Evolutionary conservation across 176 grass and related monocot genomes (phyloP), one percentile per base, ranked within the genome.

Genomic region (Eremochloa ophiuroides): DNA sequence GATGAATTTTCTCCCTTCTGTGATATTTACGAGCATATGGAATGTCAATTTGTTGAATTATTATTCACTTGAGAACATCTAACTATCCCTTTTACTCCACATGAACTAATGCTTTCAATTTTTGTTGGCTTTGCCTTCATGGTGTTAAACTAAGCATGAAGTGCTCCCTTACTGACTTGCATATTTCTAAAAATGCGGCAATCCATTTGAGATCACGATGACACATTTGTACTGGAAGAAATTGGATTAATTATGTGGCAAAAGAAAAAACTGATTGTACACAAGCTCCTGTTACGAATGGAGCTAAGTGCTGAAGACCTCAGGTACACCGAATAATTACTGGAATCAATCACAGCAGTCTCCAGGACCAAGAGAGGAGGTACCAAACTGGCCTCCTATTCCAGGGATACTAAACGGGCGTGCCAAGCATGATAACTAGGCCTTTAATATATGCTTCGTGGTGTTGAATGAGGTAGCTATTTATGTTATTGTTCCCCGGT

Each of bases 391-490:
- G 5, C 86, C 90, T 10, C 86, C 92, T 56, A 88, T 93, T 77
- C 95, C 95, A 63, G 92, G 95, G 76, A 98, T 98, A 88, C 80
- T 98, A 40, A 98, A 98, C 83, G 86, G 90, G 12, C 92, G 82
- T 6, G 78, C 86, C 33, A 98, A 98, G 86, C 86, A 95, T 75
- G 95, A 94, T 83, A 84, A 89, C 43, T 93, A 53, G 50, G 77
- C n/a, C n/a, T n/a, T n/a, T n/a, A n/a, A n/a, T n/a, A n/a, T n/a
- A n/a, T n/a, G n/a, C n/a, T n/a, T n/a, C n/a, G n/a, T n/a, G n/a
- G n/a, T n/a, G n/a, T n/a, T n/a, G n/a, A n/a, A n/a, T n/a, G n/a
- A n/a, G n/a, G n/a, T n/a, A n/a, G n/a, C n/a, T n/a, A n/a, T n/a
- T n/a, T n/a, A n/a, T n/a, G n/a, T n/a, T n/a, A n/a, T n/a, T n/a